phyloP scores from a whole-genome alignment of 192 early-diverging fungal genomes.

The Backusella sp. region DNA sequence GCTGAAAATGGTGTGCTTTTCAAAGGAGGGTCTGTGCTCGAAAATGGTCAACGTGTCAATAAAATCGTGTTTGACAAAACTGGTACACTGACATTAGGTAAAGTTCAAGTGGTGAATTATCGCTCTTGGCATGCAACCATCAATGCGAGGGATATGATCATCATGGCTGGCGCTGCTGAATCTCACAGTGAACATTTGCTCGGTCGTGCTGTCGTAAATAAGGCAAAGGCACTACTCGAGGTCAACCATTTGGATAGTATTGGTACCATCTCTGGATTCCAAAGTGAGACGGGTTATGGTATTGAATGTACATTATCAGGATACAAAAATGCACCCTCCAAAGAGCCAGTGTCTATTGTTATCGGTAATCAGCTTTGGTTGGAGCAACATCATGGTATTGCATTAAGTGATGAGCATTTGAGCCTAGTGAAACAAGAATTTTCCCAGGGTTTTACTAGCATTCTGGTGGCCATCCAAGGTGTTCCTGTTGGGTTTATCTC shows the following conservation, averaged over 20 bases:
- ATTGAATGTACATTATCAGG: conserved; percentile 15
- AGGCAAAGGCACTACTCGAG: conserved; percentile 47
- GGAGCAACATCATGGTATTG: conserved; percentile 35
- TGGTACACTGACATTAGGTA: conserved; percentile 86
- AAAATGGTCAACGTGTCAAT: conserved; percentile 74
- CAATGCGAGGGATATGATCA: conserved; percentile 8
- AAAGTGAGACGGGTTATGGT: conserved; percentile 48
- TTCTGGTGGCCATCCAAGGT: conserved; percentile 69
- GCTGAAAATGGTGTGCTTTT: conserved; percentile 93
- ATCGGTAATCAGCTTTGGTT: conserved; percentile 78
- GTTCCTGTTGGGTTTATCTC: conserved; percentile 67
- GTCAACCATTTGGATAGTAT: conserved; percentile 34
- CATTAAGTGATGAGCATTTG: conserved; percentile 41
- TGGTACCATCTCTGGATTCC: conserved; percentile 56
- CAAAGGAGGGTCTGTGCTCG: conserved; percentile 90
- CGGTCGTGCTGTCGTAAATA: conserved; percentile 66
- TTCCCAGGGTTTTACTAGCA: conserved; percentile 70
- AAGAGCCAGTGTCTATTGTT: conserved; percentile 41
- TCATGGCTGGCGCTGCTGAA: conserved; percentile 70
- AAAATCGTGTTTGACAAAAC: conserved; percentile 98
- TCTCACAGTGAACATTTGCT: conserved; percentile 88
- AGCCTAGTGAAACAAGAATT: conserved; percentile 55
- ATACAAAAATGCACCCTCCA: background rate
- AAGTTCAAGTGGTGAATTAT: conserved; percentile 60
- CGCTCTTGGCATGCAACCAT: conserved; percentile 7